These are phyloP conservation scores for Zangia roseola DNA, from an alignment of 768 basidiomycete genomes.

Conservation along the genomic window DNA sequence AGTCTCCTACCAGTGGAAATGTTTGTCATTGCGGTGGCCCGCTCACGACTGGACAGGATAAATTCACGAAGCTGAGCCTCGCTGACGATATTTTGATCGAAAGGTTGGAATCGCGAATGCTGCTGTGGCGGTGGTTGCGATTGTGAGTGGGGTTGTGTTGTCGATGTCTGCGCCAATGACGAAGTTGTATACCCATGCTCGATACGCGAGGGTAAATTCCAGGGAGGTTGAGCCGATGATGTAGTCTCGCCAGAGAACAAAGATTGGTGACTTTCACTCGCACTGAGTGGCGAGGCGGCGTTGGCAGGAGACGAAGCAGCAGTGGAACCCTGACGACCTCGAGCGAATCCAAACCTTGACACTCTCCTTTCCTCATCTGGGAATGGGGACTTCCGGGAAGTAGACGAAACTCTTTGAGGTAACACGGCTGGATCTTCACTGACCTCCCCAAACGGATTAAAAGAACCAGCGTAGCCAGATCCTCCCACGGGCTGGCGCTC, in stretches of 20 bases:
- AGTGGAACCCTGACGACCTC: constrained; percentile 62
- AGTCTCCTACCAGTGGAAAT: constrained; percentile 48
- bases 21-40: constrained; percentile 37
- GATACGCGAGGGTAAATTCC: constrained; percentile 43
- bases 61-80: constrained; percentile 78
- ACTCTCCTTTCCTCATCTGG: constrained; percentile 65
- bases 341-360: constrained; percentile 80
- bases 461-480: constrained; percentile 67
- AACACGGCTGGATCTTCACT: constrained; percentile 45
- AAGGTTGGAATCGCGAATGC: constrained; percentile 52
- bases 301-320: constrained; percentile 59
- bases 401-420: constrained; percentile 30
- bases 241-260: constrained; percentile 44
- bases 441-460: constrained; percentile 76
- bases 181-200: constrained; percentile 46
- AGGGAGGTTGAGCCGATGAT: constrained; percentile 41
- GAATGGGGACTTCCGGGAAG: constrained; percentile 38
- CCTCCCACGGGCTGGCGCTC: constrained; percentile 48
- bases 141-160: constrained; percentile 33
- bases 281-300: constrained; percentile 52
- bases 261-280: constrained; percentile 48
- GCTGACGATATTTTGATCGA: constrained; percentile 53
- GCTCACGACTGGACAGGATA: constrained; percentile 68
- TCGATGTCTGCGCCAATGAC: constrained; percentile 46
- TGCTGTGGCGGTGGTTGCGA: constrained; percentile 33